Base-by-base conservation (phyloP, 495 filamentous ascomycete genomes). In the Amphirosellinia nigrospora region DNA sequence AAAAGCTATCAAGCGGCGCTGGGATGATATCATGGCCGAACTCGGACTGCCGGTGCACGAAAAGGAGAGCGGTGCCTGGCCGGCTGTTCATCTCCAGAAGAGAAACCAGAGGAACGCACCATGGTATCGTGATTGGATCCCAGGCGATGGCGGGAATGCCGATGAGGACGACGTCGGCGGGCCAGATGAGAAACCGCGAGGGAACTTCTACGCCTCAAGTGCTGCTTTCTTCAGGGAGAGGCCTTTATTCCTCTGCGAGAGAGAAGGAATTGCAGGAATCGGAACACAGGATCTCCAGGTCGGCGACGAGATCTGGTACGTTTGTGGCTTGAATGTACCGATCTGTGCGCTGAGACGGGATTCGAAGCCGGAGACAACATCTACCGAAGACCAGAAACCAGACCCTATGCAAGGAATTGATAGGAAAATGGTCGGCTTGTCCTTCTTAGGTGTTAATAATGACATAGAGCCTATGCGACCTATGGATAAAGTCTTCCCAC, bases 251-350 rank as follows among this genome's bases (percentile, higher is more conserved):
- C 28, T 38, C 56, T 59, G 56, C 34, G 32, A 59, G 30, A 38
- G 21, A 5, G 56, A 59, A 6, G 56, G 56, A 15, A 38, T 59
- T 11, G 56, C 39, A 3, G 56, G 56, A 0, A 59, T 39, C 38
- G 56, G 56, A 23, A 59, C 56, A 4, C 56, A 59, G 34, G 34
- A 59, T 32, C 56, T 59, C 6, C 34, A 21, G 30, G 56, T 26
- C 16, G 56, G 56, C n/a, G 56, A 59, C 56, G 56, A 59, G 34
- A 59, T 59, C 34, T 59, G 56, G 56, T 59, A 59, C 28, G 30
- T 59, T 2, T 23, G n/a, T 13, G 56, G 56, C 19, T 23, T 59
- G 32, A 59, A 38, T 59, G 56, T 59, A 39, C 56, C 56, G 30
- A 34, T 60, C 19, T 60, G 58, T 41, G 58, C 58, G n/a, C 16